phyloP scores from a whole-genome alignment of 2,329 filamentous ascomycete genomes.

The Xylaria hypoxylon region DNA sequence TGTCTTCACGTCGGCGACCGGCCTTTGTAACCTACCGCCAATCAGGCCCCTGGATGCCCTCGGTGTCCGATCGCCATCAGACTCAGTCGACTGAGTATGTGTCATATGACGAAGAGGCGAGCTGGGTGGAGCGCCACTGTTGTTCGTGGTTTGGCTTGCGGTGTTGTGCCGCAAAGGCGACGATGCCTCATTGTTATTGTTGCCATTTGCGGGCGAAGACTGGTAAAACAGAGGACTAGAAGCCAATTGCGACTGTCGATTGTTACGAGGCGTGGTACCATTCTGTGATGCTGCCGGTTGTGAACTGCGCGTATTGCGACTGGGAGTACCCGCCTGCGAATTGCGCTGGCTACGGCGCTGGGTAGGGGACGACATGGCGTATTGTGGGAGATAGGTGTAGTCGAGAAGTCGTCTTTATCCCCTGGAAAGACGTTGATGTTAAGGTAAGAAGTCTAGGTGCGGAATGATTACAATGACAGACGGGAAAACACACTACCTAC shows the following conservation, averaged over 20 bases:
- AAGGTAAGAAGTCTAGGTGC: slow-evolving; percentile 11
- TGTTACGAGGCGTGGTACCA: slow-evolving; percentile 59
- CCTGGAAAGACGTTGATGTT: slow-evolving; percentile 1
- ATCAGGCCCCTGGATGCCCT: slow-evolving; percentile 70
- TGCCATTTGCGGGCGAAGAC: slow-evolving; percentile 56
- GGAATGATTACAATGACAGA: not conserved
- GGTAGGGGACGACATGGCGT: slow-evolving; percentile 71
- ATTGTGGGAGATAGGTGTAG: slow-evolving; percentile 11
- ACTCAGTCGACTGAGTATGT: slow-evolving; percentile 64
- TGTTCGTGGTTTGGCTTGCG: slow-evolving; percentile 64
- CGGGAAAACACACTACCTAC: slow-evolving; percentile 9
- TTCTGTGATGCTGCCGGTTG: slow-evolving; percentile 54
- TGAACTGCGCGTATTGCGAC: slow-evolving; percentile 65
- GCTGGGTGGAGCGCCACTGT: slow-evolving; percentile 59
- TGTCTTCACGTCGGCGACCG: not conserved
- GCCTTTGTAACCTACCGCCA: slow-evolving; percentile 65
- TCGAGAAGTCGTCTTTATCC: not conserved
- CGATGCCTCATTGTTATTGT: slow-evolving; percentile 55
- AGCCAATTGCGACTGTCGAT: slow-evolving; percentile 64
- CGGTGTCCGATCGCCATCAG: slow-evolving; percentile 76
- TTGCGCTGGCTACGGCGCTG: slow-evolving; percentile 65
- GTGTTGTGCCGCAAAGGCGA: slow-evolving; percentile 69
- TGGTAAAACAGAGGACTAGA: slow-evolving; percentile 87
- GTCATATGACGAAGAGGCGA: slow-evolving; percentile 71
- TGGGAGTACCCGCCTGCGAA: slow-evolving; percentile 66